phyloP scores from a whole-genome alignment of 805 yeast species.

The Limtongia smithiae region DNA sequence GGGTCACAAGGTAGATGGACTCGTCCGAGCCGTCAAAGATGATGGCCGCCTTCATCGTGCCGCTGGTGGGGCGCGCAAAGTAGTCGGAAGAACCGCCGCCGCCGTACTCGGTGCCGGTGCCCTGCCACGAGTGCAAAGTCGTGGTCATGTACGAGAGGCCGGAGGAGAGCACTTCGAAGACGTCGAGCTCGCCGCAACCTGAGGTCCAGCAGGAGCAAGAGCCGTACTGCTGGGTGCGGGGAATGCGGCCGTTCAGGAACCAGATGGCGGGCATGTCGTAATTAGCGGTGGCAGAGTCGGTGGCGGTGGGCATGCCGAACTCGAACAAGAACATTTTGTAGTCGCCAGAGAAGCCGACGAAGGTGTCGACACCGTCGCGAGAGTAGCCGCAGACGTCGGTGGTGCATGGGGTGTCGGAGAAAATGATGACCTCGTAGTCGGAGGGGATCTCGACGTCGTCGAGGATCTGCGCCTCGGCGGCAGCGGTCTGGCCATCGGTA shows the following conservation, averaged over 20 bases:
- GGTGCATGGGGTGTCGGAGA: conserved; percentile 52
- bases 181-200: conserved; percentile 97
- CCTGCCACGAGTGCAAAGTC: conserved; percentile 83
- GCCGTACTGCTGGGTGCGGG: conserved; percentile 96
- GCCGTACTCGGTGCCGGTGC: conserved; percentile 47
- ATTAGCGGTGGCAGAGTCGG: conserved; percentile 51
- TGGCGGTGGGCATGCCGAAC: conserved; percentile 83
- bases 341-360: conserved; percentile 87
- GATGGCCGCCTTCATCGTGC: conserved; percentile 84
- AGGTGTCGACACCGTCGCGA: conserved; percentile 84
- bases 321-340: conserved; percentile 87
- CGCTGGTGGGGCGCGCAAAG: conserved; percentile 76
- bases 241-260: conserved; percentile 92
- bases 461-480: conserved; percentile 65
- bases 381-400: conserved; percentile 72
- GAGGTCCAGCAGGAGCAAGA: conserved; percentile 93
- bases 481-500: conserved; percentile 70
- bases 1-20: conserved; percentile 54
- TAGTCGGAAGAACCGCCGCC: conserved; percentile 90
- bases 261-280: conserved; percentile 98
- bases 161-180: conserved; percentile 78
- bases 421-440: conserved; percentile 75
- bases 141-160: conserved; percentile 69
- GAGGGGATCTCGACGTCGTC: conserved; percentile 66
- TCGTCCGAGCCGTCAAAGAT: conserved; percentile 55